Evolutionary conservation across 2,329 filamentous ascomycete genomes (phyloP), one percentile per base, ranked within the genome.

Genomic region (Aureobasidium sp.): DNA sequence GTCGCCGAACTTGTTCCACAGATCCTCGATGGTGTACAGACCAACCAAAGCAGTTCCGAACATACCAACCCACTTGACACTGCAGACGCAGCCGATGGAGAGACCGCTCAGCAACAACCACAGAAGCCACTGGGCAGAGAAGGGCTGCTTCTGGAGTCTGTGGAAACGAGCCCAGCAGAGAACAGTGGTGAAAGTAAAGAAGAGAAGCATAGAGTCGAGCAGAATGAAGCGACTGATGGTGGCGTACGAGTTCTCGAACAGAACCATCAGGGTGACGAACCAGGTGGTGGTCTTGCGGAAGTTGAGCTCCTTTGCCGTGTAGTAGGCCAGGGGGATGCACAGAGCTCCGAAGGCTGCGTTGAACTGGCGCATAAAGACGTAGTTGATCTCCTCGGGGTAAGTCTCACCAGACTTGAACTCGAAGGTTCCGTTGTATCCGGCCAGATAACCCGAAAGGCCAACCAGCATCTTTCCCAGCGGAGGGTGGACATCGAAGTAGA

Each of bases 191-290:
- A 97, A 94, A n/a, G 95, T 99, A 72, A 96, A 96, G 78, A 92
- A 97, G 40, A 99, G 83, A 55, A 99, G 84, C 94, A 99, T 99
- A 0, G 94, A 97, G 75, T 99, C 94, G 69, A 99, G 85, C 25
- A 99, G 86, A 69, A 99, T 97, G 73, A 99, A 99, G 63, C 94
- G 86, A 76, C 92, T 96, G 75, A 99, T 99, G 33, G 95, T 97
- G 51, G 94, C 96, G 78, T 97, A 99, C 55, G 94, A 97, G 80
- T 99, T 99, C 75, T 99, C 94, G 79, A 91, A 99, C 43, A 99
- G 84, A 46, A 99, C 92, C 90, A 96, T 96, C 68, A 97, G 79
- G 21, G 92, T 94, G 61, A 97, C 86, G 61, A 99, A 81, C 94
- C 94, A 99, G 67, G 96, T 90, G 53, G 92, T 88, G 43, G 90